Evolutionary conservation across 2,329 filamentous ascomycete genomes (phyloP), one percentile per base, ranked within the genome.

Genomic region (Claviceps spartinae): DNA sequence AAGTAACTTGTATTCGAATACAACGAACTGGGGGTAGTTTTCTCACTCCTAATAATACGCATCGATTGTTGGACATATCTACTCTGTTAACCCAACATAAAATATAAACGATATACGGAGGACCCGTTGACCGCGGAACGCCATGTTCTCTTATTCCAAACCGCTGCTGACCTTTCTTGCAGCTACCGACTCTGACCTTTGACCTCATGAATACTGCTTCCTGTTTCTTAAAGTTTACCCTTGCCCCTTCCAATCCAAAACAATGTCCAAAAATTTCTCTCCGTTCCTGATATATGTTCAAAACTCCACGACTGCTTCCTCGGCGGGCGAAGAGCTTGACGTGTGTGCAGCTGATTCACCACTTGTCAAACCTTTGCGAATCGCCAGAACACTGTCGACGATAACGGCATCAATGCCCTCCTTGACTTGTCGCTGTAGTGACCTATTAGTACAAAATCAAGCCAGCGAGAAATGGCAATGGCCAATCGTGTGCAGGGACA

Each of bases 321-420:
- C 45, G 5, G 44, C 41, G 26, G 45, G 34, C 22, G 45, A 48
- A 22, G 30, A 48, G 18, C 7, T 40, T 4, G 36, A 51, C 22
- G 20, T 22, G 13, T 48, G 44, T 14, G 37, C 22, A 48, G 53
- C 59, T 6, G 61, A 50, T 18, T 65, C 63, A 20, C 57, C 59
- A 46, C 55, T 66, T 4, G 87, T 93, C 55, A 98, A 76, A 1
- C 88, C 91, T 68, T 95, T 89, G 47, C 91, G 82, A 59, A 98
- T 96, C 42, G 88, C 88, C 34, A 97, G 78, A 3, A 98, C 91
- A 56, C 82, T 93, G 65, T 98, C 93, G 14, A 97, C 93, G 63
- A 98, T 98, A 51, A 98, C 91, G 1, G 93, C 93, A 64, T 98
- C 93, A 55, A 98, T 96, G 47, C 93, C 91, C 68, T 96, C 88